These are phyloP conservation scores for Claviceps digitariae DNA, from an alignment of 2,329 filamentous ascomycete species.

Conservation along the genomic window DNA sequence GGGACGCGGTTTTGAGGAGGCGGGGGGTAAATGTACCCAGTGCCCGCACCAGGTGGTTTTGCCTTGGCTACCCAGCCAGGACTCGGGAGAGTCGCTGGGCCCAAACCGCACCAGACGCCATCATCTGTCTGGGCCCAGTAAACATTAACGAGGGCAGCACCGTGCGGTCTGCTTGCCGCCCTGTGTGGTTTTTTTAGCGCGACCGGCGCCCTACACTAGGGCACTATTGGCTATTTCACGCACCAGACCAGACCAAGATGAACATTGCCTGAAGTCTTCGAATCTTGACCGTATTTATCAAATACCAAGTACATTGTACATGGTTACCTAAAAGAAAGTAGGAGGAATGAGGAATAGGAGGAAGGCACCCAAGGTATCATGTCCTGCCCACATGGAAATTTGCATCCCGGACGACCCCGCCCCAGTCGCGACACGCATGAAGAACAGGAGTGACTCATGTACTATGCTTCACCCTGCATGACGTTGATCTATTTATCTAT, in stretches of 20 bases:
- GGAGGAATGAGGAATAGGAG: too few relatives aligned
- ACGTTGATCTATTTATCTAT: not conserved
- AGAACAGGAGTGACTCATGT: not conserved
- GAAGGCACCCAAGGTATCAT: too few relatives aligned
- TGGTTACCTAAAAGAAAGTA: too few relatives aligned
- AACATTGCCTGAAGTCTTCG: too few relatives aligned
- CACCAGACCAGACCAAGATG: not conserved
- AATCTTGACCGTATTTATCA: too few relatives aligned
- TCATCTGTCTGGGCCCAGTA: too few relatives aligned
- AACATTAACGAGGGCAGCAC: not conserved
- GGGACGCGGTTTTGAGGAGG: conserved; percentile 3
- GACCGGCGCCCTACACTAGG: not conserved
- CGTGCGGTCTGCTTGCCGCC: not conserved
- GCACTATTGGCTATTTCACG: not conserved
- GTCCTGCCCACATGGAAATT: not conserved
- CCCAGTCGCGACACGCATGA: not conserved
- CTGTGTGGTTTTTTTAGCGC: conserved; percentile 2
- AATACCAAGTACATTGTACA: too few relatives aligned
- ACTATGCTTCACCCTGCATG: not conserved
- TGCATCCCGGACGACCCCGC: not conserved
- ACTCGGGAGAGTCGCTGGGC: too few relatives aligned
- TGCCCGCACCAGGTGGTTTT: too few relatives aligned
- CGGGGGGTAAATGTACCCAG: not conserved
- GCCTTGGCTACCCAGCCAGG: too few relatives aligned
- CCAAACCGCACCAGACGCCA: too few relatives aligned